Conservation (phyloP, 257 asterid species). For the Rubia yunnanensis region DNA sequence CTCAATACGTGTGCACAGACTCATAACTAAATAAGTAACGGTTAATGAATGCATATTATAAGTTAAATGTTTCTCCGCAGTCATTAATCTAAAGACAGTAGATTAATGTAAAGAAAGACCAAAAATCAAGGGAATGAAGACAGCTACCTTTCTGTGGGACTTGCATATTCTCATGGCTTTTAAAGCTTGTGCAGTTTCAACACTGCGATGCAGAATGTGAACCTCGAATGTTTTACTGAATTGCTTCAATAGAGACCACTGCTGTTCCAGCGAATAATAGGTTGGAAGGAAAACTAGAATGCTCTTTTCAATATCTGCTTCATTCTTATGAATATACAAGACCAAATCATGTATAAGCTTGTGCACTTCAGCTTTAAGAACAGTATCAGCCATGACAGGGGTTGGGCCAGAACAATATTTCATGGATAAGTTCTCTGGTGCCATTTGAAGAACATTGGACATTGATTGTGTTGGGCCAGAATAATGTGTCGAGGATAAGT, state of each 20-base stretch:
- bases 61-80: neutral
- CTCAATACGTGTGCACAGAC: neutral
- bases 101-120: neutral
- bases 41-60: neutral
- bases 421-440: constrained; percentile 40
- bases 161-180: constrained; percentile 77
- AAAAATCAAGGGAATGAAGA: constrained; percentile 9
- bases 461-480: constrained; percentile 67
- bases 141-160: constrained; percentile 75
- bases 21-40: neutral
- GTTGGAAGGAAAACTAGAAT: constrained; percentile 93
- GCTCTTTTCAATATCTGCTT: constrained; percentile 92
- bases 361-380: constrained; percentile 53
- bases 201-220: constrained; percentile 85
- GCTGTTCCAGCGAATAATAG: constrained; percentile 74
- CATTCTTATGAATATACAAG: constrained; percentile 71
- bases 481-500: constrained; percentile 52
- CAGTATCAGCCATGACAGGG: constrained; percentile 57
- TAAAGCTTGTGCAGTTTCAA: constrained; percentile 81
- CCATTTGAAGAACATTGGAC: constrained; percentile 62
- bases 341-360: constrained; percentile 76
- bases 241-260: constrained; percentile 75
- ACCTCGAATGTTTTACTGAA: constrained; percentile 57
- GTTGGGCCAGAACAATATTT: constrained; percentile 69
- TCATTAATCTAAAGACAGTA: neutral